Conservation (phyloP, 768 basidiomycete genomes). For the Leucosporidium yakuticum region DNA sequence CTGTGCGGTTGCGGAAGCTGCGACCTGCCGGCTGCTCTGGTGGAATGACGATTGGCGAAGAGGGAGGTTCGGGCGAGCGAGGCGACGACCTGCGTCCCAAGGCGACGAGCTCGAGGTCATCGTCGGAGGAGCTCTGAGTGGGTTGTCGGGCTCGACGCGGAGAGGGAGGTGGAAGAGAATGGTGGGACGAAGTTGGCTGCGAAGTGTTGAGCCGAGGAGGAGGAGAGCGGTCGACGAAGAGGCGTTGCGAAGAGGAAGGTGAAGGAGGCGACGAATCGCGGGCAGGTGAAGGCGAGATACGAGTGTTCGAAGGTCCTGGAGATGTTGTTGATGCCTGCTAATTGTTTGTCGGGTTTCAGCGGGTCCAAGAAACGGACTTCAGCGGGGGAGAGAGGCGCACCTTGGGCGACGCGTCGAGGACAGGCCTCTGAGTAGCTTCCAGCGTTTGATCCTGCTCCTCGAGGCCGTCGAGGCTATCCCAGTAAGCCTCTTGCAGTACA, state of each 20-base stretch:
- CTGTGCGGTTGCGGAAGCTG: constrained; percentile 27
- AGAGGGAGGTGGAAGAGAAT: not conserved
- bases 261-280: not conserved
- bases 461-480: not conserved
- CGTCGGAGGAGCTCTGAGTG: not conserved
- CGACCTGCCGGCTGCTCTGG: constrained; percentile 6
- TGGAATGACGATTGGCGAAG: not conserved
- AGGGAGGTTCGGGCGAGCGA: not conserved
- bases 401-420: not conserved
- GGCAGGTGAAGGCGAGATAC: not conserved
- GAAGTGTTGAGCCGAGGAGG: not conserved
- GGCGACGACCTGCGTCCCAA: not conserved
- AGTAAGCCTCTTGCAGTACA: not conserved
- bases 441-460: not conserved
- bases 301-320: not conserved
- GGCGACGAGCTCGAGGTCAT: not conserved
- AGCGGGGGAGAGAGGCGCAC: not conserved
- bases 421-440: not conserved
- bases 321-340: not conserved
- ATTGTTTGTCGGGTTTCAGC: not conserved
- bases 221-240: not conserved
- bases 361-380: not conserved
- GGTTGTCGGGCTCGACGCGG: not conserved
- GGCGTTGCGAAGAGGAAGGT: not conserved
- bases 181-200: not conserved